Evolutionary conservation across 768 basidiomycete genomes (phyloP).

Genomic region (Pisolithus microcarpus): DNA sequence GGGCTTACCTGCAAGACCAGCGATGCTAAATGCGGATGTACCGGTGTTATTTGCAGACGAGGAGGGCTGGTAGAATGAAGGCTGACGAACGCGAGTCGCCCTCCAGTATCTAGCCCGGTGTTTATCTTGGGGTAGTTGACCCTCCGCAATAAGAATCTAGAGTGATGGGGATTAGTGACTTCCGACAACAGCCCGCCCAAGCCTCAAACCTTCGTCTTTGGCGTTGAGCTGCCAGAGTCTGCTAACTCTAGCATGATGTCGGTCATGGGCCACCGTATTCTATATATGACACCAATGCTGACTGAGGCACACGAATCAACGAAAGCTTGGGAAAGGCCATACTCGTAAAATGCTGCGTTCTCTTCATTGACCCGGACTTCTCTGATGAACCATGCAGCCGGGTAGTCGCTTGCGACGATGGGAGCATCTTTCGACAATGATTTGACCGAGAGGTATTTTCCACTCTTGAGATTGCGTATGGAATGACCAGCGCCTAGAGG

Average conservation of each 20-base stretch:
- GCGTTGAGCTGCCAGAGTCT: conserved; percentile 17
- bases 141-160: conserved; percentile 21
- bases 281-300: conserved; percentile 3
- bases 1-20: conserved; percentile 17
- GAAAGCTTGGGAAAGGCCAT: not conserved
- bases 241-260: conserved; percentile 21
- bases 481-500: conserved; percentile 24
- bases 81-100: conserved; percentile 22
- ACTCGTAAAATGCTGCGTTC: conserved; percentile 24
- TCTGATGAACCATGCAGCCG: conserved; percentile 21
- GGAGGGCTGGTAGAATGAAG: conserved; percentile 23
- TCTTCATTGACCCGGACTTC: conserved; percentile 21
- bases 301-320: too few species aligned
- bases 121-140: conserved; percentile 12
- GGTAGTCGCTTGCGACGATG: conserved; percentile 22
- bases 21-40: conserved; percentile 9
- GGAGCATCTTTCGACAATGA: conserved; percentile 19
- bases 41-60: conserved; percentile 5
- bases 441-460: conserved; percentile 23
- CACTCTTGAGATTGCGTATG: conserved; percentile 26
- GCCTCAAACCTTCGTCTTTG: conserved; percentile 23
- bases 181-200: too few species aligned
- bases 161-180: too few species aligned
- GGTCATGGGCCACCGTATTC: conserved; percentile 25
- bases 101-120: conserved; percentile 27